phyloP scores from a whole-genome alignment of 129 eudicot genomes.

The Rutidosis leptorrhynchoides region DNA sequence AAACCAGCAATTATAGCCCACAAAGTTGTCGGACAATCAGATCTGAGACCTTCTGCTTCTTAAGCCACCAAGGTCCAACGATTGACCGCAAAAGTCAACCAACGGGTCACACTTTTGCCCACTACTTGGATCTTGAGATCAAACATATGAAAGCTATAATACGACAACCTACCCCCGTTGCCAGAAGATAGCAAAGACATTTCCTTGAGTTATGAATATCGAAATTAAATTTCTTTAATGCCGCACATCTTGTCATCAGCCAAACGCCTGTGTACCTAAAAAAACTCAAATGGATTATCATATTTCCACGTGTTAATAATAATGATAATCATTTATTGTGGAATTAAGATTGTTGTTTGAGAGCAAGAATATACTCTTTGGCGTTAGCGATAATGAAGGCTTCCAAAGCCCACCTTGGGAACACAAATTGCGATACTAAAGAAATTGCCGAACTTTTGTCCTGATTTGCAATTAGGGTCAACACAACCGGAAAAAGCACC shows the following conservation, averaged over 20 bases:
- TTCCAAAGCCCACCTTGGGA: conserved; percentile 93
- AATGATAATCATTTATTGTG: not conserved
- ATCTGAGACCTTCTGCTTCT: conserved; percentile 3
- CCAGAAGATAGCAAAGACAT: conserved; percentile 48
- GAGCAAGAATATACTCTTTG: conserved; percentile 48
- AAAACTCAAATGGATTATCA: not conserved
- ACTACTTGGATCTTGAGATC: conserved; percentile 36
- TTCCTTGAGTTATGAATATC: conserved; percentile 44
- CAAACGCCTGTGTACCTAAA: conserved; percentile 80
- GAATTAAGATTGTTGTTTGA: not conserved
- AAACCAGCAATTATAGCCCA: not conserved
- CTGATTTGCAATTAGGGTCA: conserved; percentile 77
- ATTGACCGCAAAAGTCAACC: conserved; percentile 6
- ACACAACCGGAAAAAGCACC: conserved; percentile 92
- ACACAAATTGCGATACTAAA: conserved; percentile 47
- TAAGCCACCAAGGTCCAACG: not conserved
- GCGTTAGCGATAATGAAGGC: conserved; percentile 89
- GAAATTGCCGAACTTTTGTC: conserved; percentile 45
- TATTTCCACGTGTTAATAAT: not conserved
- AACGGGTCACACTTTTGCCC: not conserved
- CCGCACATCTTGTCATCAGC: conserved; percentile 81
- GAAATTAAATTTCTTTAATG: conserved; percentile 51
- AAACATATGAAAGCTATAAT: conserved; percentile 64
- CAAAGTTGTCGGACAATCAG: conserved; percentile 18
- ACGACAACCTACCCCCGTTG: conserved; percentile 50